These are phyloP conservation scores for Paraphoma chrysanthemicola DNA, from an alignment of 2,329 filamentous ascomycete species.

Conservation along the genomic window DNA sequence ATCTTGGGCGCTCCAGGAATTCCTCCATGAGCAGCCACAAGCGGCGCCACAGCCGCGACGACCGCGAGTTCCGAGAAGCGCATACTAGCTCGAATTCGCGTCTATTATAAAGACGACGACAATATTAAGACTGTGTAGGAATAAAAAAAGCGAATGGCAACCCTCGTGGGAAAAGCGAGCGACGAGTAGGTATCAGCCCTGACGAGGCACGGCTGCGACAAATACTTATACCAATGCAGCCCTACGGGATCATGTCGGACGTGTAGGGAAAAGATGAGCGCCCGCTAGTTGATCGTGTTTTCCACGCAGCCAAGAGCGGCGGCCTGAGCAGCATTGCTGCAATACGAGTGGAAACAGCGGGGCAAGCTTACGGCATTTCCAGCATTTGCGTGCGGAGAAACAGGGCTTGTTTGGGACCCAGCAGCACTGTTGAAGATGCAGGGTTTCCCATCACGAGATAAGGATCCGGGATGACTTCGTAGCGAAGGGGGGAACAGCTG, in stretches of 20 bases:
- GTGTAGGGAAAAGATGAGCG: slow-evolving; percentile 1
- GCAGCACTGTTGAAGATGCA: neutral
- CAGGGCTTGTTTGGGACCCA: neutral
- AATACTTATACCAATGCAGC: slow-evolving; percentile 14
- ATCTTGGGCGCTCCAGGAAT: slow-evolving; percentile 40
- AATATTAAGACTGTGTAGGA: neutral
- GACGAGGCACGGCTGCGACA: neutral
- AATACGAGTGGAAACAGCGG: slow-evolving; percentile 6
- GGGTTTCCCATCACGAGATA: neutral
- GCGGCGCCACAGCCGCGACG: slow-evolving; percentile 35
- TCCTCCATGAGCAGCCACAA: slow-evolving; percentile 43
- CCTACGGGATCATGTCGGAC: slow-evolving; percentile 1
- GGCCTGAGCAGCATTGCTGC: slow-evolving; percentile 3
- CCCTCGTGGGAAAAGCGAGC: slow-evolving; percentile 4
- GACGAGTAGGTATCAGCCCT: slow-evolving; percentile 2
- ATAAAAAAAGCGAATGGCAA: slow-evolving; percentile 6
- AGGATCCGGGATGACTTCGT: neutral
- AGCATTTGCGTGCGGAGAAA: neutral
- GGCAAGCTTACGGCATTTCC: neutral
- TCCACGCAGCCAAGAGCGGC: slow-evolving; percentile 9
- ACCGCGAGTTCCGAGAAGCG: slow-evolving; percentile 39
- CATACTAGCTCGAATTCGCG: slow-evolving; percentile 23
- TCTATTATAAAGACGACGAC: neutral
- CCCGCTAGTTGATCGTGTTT: slow-evolving; percentile 5
- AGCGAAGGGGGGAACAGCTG: no score